phyloP scores from a whole-genome alignment of 306 rosid species.

The Cucurbita pepo region DNA sequence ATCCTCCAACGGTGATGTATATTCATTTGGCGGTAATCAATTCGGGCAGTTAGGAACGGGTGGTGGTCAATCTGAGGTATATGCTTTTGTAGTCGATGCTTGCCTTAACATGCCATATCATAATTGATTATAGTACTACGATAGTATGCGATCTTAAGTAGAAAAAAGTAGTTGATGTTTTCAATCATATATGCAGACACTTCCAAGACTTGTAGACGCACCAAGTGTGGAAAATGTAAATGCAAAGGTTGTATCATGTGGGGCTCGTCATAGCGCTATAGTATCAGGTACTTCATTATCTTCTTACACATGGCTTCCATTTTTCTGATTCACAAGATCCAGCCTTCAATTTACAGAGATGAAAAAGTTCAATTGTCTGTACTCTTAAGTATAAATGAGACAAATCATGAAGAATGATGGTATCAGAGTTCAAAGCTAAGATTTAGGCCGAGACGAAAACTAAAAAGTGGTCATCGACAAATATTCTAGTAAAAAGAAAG shows the following conservation, averaged over 20 bases:
- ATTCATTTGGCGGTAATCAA: constrained; percentile 86
- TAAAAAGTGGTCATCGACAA: not conserved
- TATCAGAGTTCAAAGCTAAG: too few species aligned
- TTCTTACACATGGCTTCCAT: not conserved
- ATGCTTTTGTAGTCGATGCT: not conserved
- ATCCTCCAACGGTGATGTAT: constrained; percentile 77
- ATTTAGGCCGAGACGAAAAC: not conserved
- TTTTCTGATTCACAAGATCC: not conserved
- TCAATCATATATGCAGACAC: constrained; percentile 26
- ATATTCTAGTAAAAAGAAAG: too few species aligned
- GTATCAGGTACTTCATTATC: constrained; percentile 43
- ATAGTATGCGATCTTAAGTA: not conserved
- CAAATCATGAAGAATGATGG: too few species aligned
- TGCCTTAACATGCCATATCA: not conserved
- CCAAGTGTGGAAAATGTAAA: constrained; percentile 62
- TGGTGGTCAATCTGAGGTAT: constrained; percentile 76
- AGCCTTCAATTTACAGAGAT: not conserved
- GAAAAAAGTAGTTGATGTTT: not conserved
- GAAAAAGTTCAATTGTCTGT: not conserved
- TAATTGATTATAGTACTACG: not conserved
- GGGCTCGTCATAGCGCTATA: constrained; percentile 84
- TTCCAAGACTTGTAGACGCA: constrained; percentile 70
- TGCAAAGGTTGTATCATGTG: constrained; percentile 64
- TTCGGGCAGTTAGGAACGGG: constrained; percentile 98
- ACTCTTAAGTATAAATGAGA: not conserved